Conservation (phyloP, 2,329 filamentous ascomycete species). For the Sporothrix humicola region DNA sequence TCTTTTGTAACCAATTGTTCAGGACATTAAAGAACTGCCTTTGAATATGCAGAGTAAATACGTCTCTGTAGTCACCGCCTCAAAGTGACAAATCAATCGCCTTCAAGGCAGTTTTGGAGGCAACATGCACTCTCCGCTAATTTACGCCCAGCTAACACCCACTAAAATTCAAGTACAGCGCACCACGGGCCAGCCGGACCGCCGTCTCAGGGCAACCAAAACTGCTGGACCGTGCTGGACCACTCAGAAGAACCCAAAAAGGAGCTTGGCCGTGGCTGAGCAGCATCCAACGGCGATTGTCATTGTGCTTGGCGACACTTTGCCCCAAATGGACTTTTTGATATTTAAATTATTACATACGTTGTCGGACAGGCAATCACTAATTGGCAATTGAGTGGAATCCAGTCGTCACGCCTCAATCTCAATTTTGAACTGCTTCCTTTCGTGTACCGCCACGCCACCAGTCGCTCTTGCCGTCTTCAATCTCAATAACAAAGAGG, state of each 20-base stretch:
- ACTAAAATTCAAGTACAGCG: not conserved
- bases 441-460: not conserved
- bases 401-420: constrained; percentile 1
- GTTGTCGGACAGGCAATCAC: too few relatives aligned
- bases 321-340: not conserved
- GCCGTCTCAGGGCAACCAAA: not conserved
- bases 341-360: not conserved
- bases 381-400: constrained; percentile 3
- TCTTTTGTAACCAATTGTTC: too few relatives aligned
- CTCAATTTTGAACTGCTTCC: not conserved
- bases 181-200: constrained; percentile 6
- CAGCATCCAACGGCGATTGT: not conserved
- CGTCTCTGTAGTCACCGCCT: not conserved
- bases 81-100: constrained; percentile 19
- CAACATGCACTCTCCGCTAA: too few relatives aligned
- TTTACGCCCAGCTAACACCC: not conserved
- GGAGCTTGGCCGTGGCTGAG: constrained; percentile 27
- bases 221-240: not conserved
- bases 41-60: too few relatives aligned
- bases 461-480: not conserved
- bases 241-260: not conserved
- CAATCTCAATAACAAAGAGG: not conserved
- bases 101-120: not conserved
- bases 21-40: too few relatives aligned
- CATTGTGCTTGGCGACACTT: constrained; percentile 18